Percentiles rank a stretch among this genome's conserved stretches.
Evolutionary conservation across 768 basidiomycete genomes (phyloP).

Genomic region (Pulveroboletus sp.): DNA sequence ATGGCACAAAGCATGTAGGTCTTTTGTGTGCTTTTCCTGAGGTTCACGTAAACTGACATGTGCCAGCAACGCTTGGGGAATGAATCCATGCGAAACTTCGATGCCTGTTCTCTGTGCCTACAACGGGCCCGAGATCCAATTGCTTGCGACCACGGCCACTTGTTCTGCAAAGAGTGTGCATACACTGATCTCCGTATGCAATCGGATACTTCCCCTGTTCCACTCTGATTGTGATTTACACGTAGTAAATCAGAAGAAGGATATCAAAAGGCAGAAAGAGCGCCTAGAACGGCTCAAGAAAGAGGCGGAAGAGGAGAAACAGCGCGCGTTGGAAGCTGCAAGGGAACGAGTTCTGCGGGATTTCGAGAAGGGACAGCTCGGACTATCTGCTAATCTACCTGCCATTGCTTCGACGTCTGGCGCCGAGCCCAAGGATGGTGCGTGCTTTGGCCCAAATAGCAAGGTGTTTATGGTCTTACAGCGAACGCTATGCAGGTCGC

Average conservation of each 20-base stretch:
- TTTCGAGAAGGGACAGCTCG: slow-evolving; percentile 84
- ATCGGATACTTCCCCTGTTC: slow-evolving; percentile 3
- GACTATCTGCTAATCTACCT: slow-evolving; percentile 47
- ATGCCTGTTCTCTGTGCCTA: slow-evolving; percentile 87
- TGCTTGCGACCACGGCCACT: slow-evolving; percentile 78
- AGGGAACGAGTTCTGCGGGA: slow-evolving; percentile 85
- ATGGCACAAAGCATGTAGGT: slow-evolving; percentile 75
- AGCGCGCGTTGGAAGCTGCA: slow-evolving; percentile 65
- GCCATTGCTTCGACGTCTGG: slow-evolving; percentile 37
- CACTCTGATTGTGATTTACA: slow-evolving; percentile 9
- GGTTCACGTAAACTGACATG: neutral
- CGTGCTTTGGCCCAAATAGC: slow-evolving; percentile 7
- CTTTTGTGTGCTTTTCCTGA: neutral
- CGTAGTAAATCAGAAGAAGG: slow-evolving; percentile 82
- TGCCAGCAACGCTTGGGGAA: slow-evolving; percentile 52
- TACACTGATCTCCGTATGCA: slow-evolving; percentile 74
- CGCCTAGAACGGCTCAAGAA: slow-evolving; percentile 68
- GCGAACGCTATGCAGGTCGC: slow-evolving; percentile 37
- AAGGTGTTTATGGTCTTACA: neutral
- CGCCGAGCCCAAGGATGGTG: slow-evolving; percentile 36
- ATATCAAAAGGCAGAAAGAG: slow-evolving; percentile 87
- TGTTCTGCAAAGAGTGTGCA: slow-evolving; percentile 96
- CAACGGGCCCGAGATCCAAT: slow-evolving; percentile 80
- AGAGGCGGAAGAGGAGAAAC: slow-evolving; percentile 78
- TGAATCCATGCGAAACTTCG: slow-evolving; percentile 90